Evolutionary conservation across 1,284 basidiomycete species (phyloP), one percentile per base, ranked within the genome.

Genomic region (Afroboletus lepidellus): DNA sequence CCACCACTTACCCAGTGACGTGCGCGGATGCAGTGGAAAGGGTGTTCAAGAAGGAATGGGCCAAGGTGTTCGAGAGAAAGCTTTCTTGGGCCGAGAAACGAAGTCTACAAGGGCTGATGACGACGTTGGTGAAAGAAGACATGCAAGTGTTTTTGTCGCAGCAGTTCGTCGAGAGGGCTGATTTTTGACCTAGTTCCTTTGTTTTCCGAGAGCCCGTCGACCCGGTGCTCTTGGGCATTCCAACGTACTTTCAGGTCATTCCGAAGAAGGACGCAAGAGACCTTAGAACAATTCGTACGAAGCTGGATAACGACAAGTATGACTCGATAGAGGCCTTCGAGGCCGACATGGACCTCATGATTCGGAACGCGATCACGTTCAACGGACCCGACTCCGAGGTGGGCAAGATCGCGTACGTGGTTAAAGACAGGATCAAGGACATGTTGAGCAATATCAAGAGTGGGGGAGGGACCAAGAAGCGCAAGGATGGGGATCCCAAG

Each of bases 201-300:
- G 78, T 90, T 44, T 96, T 95, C 75, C 83, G 83, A 48, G 87
- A 90, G 56, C 87, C 93, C n/a, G 93, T 95, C 15, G 87, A 92
- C 65, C 87, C 90, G 3, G 77, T 91, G 36, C 72, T 77, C 3
- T 72, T 93, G 24, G 81, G 81, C 15, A 91, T 96, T 45, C 92
- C 93, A 5, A 85, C 83, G 15, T 96, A 95, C 66, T 86, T 85
- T 66, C 83, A 91, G 39, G 72, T 94, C 51, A 90, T 97, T 60
- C 84, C 87, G 7, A 79, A 77, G 55, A 90, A 92, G 61, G 86
- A 96, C 58, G 92, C 94, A 3, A 83, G 96, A 34, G 96, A 98
- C 72, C 74, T 99, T 50, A 75, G 78, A 49, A 84, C 89, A 36
- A 96, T 99, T 66, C 84, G 87, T 57, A 74, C 77, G 57, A 94